Evolutionary conservation across 106 monocot species (phyloP), one percentile per base, ranked within the genome.

Genomic region (Dioscorea alata): DNA sequence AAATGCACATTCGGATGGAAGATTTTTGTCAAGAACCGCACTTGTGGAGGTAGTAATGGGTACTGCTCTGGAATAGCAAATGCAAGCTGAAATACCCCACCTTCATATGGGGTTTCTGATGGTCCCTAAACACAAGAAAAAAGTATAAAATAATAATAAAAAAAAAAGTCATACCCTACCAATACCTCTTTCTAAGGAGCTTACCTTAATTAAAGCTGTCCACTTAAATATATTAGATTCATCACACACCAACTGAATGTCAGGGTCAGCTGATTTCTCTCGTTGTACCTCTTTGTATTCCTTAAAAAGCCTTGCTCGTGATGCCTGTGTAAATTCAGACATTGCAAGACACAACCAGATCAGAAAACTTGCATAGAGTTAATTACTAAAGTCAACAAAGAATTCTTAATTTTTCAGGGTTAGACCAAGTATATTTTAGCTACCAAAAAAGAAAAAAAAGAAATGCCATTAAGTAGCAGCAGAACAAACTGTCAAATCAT

Each of bases 1-100:
- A 97, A 97, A 87, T 97, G 97, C 57, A 97, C 97, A 70, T 97
- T 97, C 57, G 97, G 92, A 81, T 99, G 97, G 73, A 99, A 99
- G 50, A 90, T 93, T 80, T 92, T 99, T 63, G 92, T 99, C 83
- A 97, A 71, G 51, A 97, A 97, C 18, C 92, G 86, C 69, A 92
- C 97, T 97, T 97, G 97, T 48, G 97, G 97, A 83, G 97, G 97
- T 13, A 92, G 72, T 32, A 92, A 68, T 69, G 97, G 97, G 53
- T 97, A 97, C 71, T 92, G 97, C 71, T 97, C 89, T 7, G 97
- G 97, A 59, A 97, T 97, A 67, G 80, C 74, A 83, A 97, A 97
- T 60, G 92, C 92, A 61, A 97, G 83, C 67, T 97, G 97, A 73
- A 97, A 92, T 13, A 92, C 81, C 22, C 97, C 97, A 60, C 89